Conservation (phyloP, 495 filamentous ascomycete species). For the Xylaria intraflava region DNA sequence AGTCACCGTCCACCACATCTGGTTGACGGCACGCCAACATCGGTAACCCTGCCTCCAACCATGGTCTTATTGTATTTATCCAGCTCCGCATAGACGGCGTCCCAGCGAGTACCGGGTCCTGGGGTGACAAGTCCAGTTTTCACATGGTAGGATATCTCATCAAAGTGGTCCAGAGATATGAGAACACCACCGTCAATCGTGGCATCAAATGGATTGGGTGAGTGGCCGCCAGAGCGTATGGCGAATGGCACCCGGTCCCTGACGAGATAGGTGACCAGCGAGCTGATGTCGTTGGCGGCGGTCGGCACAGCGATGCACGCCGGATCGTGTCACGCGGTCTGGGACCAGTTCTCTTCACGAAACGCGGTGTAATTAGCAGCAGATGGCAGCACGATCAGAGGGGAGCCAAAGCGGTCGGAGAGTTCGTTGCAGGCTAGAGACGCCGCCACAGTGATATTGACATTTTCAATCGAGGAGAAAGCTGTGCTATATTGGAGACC, state of each 20-base stretch:
- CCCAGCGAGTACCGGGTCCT: slow-evolving; percentile 25
- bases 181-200: slow-evolving; percentile 36
- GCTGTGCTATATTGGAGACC: too few relatives aligned
- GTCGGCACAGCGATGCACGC: slow-evolving; percentile 19
- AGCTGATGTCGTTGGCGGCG: slow-evolving; percentile 15
- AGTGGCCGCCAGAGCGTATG: slow-evolving; percentile 42
- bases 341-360: slow-evolving; percentile 14
- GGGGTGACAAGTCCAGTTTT: slow-evolving; percentile 6
- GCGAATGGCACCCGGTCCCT: too few relatives aligned
- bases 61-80: slow-evolving; percentile 25
- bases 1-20: slow-evolving; percentile 7
- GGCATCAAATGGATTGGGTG: slow-evolving; percentile 31
- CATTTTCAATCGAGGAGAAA: too few relatives aligned
- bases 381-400: too few relatives aligned
- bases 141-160: slow-evolving; percentile 14
- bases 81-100: slow-evolving; percentile 23
- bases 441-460: too few relatives aligned
- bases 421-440: too few relatives aligned
- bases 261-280: slow-evolving; percentile 5
- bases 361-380: not conserved
- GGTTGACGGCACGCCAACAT: slow-evolving; percentile 25
- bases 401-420: too few relatives aligned
- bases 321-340: slow-evolving; percentile 20
- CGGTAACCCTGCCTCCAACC: slow-evolving; percentile 25
- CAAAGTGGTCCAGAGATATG: slow-evolving; percentile 27